Evolutionary conservation across 2,329 filamentous ascomycete species (phyloP), one percentile per base, ranked within the genome.

Genomic region (Botrytis porri): DNA sequence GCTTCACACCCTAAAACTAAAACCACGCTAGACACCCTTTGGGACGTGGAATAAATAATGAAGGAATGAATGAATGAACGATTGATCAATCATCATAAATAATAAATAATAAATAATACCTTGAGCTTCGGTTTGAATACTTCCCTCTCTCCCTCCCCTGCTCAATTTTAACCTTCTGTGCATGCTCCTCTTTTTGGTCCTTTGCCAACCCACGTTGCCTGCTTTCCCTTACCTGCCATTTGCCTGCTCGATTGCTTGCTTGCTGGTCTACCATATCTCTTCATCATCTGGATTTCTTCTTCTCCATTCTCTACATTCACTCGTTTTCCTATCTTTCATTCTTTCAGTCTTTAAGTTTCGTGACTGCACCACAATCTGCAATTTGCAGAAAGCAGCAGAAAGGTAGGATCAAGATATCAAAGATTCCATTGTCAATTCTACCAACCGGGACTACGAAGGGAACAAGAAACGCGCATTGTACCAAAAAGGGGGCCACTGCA

Each of bases 371-470:
- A 51, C 51, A 54, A 32, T 67, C 62, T 72, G 62, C 62, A 41
- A 29, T n/a, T 45, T 59, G 70, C 70, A 72, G 70, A 60, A 67
- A 69, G 70, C 70, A 72, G 62, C 70, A 67, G 70, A 54, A 70
- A 51, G 32, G 59, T 54, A 41, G 48, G 48, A 41, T 67, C n/a
- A 32, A 57, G 29, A 41, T 18, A 57, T 20, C 10, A 32, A 39
- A 51, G 32, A 35, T 35, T 25, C 45, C 35, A 54, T 57, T 48
- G 43, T 67, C 65, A 57, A 57, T 41, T 41, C 35, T 37, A 57
- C 35, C n/a, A 66, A 41, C 39, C 69, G 22, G 57, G 57, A 71
- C 32, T 18, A 41, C 69, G 22, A 57, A 64, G 37, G 20, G 16
- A 25, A 25, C 25, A 67, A 43, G 48, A 32, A 67, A 67, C 35